These are phyloP conservation scores for Zalaria sp. DNA, from an alignment of 2,329 filamentous ascomycete genomes.

Conservation along the genomic window DNA sequence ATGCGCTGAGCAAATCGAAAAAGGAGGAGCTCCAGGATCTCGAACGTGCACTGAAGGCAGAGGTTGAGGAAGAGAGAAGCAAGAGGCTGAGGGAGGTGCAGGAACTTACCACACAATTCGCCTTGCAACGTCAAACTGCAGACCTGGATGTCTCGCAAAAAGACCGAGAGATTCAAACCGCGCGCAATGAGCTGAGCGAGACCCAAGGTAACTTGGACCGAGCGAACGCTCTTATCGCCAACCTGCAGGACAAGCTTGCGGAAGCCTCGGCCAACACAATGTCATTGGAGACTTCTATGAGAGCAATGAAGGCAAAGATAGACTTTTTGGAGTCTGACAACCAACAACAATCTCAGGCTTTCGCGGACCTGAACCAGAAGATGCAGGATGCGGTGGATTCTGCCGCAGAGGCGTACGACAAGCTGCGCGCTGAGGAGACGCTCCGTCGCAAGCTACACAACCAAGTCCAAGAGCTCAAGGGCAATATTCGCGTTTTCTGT, in stretches of 20 bases:
- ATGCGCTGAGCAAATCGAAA: conserved; percentile 46
- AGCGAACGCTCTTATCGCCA: conserved; percentile 47
- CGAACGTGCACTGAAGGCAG: conserved; percentile 47
- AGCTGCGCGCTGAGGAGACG: conserved; percentile 82
- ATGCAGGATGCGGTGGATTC: conserved; percentile 63
- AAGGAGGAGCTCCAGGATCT: conserved; percentile 54
- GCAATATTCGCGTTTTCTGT: conserved; percentile 97
- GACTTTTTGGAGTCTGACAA: conserved; percentile 82
- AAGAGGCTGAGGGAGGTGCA: conserved; percentile 48
- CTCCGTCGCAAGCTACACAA: conserved; percentile 87
- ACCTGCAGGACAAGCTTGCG: conserved; percentile 40
- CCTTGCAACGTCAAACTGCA: conserved; percentile 33
- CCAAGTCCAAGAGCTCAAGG: conserved; percentile 93
- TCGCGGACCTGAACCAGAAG: conserved; percentile 64
- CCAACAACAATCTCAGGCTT: conserved; percentile 77
- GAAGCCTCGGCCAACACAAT: conserved; percentile 37
- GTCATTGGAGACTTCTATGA: conserved; percentile 59
- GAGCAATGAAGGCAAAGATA: conserved; percentile 66
- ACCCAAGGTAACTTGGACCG: conserved; percentile 27
- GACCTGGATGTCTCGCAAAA: conserved; percentile 38
- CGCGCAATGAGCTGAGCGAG: conserved; percentile 37
- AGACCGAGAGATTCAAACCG: conserved; percentile 36
- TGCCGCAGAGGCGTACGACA: conserved; percentile 60
- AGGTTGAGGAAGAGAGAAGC: conserved; percentile 51
- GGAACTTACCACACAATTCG: conserved; percentile 43